These are phyloP conservation scores for Guadua angustifolia DNA, from an alignment of 176 grass and related monocot genomes.

Conservation along the genomic window DNA sequence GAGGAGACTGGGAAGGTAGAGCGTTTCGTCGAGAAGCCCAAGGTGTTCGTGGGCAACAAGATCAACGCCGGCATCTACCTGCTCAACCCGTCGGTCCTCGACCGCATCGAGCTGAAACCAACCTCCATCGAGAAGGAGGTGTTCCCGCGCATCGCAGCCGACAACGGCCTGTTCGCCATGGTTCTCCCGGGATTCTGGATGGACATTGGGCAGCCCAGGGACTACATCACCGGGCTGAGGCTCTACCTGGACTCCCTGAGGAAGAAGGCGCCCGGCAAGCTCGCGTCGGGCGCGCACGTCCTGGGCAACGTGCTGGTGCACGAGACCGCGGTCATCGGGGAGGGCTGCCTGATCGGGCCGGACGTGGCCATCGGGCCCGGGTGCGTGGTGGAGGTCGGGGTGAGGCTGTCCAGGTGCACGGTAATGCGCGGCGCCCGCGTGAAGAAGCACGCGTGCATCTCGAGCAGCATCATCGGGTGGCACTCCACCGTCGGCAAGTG, in stretches of 20 bases:
- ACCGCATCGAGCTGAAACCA: constrained; percentile 77
- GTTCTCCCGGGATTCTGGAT: constrained; percentile 88
- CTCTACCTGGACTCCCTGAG: constrained; percentile 83
- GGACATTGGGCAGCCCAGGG: constrained; percentile 88
- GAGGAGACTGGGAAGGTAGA: constrained; percentile 77
- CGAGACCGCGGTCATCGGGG: constrained; percentile 70
- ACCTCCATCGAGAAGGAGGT: constrained; percentile 94
- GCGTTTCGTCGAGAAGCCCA: constrained; percentile 90
- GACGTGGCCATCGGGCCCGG: constrained; percentile 76
- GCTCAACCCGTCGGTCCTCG: constrained; percentile 71
- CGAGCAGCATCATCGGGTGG: constrained; percentile 85
- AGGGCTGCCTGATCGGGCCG: constrained; percentile 81
- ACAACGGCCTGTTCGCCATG: constrained; percentile 68
- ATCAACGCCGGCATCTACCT: constrained; percentile 95
- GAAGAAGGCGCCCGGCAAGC: constrained; percentile 57
- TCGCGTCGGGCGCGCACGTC: constrained; percentile 64
- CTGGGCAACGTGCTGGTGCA: constrained; percentile 86
- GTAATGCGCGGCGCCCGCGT: constrained; percentile 79
- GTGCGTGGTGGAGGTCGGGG: constrained; percentile 79
- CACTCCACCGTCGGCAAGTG: constrained; percentile 84
- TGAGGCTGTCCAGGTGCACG: constrained; percentile 80
- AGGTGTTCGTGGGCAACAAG: constrained; percentile 87
- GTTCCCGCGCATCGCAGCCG: constrained; percentile 70
- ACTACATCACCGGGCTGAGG: constrained; percentile 88
- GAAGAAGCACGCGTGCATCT: constrained; percentile 89